Evolutionary conservation across 257 asterid genomes (phyloP), one percentile per base, ranked within the genome.

Genomic region (Solanum ahanhuiri): DNA sequence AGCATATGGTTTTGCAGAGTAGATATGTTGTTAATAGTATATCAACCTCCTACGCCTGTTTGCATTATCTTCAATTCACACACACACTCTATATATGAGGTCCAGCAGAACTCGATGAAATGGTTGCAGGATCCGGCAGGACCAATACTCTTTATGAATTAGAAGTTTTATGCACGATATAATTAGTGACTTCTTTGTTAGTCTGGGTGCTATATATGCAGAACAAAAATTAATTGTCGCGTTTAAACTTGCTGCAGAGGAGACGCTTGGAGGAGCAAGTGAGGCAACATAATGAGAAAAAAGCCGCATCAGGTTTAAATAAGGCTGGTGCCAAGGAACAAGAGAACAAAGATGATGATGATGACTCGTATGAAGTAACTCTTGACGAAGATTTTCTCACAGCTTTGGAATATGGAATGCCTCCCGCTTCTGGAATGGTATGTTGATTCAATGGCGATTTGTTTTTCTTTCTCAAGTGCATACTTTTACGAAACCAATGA

Each of bases 401-500:
- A 66, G 99, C 99, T 87, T 91, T 96, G 31, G 99, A 96, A 87
- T 96, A 96, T 12, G 99, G 98, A 88, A 95, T 96, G 99, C 99
- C 99, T 86, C 99, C 99, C 41, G 99, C 99, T 67, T 95, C 98
- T 66, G 99, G 99, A 90, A 92, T 96, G 99, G 99, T 96, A 95
- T 31, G 86, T 35, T 4, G 81, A 64, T 23, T 18, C 84, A 15
- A 9, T 12, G 34, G 0, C 28, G 34, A 41, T 25, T 41, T 6
- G 0, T 12, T 41, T 43, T 77, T 79, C 66, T 28, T 51, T 48
- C 37, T 45, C 3, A 79, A 9, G 57, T 79, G 64, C 18, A 79
- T 79, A 28, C 18, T 6, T 73, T 45, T 79, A 17, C 5, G 6
- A 58, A 45, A 25, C 23, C 11, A 43, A 77, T 43, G 83, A 3